phyloP scores from a whole-genome alignment of 371 early-diverging fungal species.

The Lichtheimia corymbifera region DNA sequence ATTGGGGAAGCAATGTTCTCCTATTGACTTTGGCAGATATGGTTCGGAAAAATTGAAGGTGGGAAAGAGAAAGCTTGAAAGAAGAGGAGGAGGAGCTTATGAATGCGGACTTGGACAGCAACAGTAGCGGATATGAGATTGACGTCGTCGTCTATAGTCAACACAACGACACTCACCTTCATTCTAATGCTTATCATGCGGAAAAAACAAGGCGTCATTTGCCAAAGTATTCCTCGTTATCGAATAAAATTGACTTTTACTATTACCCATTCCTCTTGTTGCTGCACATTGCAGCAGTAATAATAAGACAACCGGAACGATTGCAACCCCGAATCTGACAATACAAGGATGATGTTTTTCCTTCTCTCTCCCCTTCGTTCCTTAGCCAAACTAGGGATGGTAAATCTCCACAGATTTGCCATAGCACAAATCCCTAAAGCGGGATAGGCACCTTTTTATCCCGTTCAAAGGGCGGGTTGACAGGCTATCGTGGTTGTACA shows the following conservation, averaged over 20 bases:
- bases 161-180: background rate
- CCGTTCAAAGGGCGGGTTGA: too few relatives aligned
- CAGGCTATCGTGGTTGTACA: too few relatives aligned
- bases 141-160: background rate
- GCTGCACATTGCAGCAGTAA: background rate
- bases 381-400: too few relatives aligned
- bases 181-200: too few relatives aligned
- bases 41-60: background rate
- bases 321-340: background rate
- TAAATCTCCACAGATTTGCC: too few relatives aligned
- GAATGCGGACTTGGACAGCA: background rate
- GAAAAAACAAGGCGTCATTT: too few relatives aligned
- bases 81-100: background rate
- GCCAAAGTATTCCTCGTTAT: background rate
- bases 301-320: background rate
- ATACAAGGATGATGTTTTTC: too few relatives aligned
- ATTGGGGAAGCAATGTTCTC: background rate
- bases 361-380: too few relatives aligned
- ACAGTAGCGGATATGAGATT: constrained; percentile 1
- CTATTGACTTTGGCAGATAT: too few relatives aligned
- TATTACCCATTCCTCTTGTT: too few relatives aligned
- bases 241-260: constrained; percentile 1
- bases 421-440: too few relatives aligned
- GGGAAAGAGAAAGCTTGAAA: background rate
- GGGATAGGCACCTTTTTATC: too few relatives aligned